These are phyloP conservation scores for Phanerochaete carnosa DNA, from an alignment of 768 basidiomycete species.

Conservation along the genomic window DNA sequence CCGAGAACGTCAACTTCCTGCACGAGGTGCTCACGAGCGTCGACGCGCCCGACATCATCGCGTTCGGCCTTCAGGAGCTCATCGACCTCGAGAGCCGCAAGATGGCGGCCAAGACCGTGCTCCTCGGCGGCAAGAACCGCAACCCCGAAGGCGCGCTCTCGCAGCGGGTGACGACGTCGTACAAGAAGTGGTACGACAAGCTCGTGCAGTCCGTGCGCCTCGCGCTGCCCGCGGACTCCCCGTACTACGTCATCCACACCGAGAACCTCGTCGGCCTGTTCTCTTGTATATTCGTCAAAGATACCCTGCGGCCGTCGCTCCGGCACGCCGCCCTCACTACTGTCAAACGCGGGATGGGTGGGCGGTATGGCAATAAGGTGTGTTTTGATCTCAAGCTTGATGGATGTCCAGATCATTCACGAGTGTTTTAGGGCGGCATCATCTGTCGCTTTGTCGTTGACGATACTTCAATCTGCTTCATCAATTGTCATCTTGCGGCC, in stretches of 20 bases:
- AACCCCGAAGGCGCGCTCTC: conserved; percentile 57
- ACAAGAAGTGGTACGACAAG: conserved; percentile 86
- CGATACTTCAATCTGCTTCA: conserved; percentile 89
- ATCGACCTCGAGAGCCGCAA: conserved; percentile 93
- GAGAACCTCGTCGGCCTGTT: conserved; percentile 92
- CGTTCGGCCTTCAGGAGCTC: conserved; percentile 94
- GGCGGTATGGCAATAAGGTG: conserved; percentile 95
- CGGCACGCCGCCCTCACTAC: conserved; percentile 73
- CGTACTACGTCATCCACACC: conserved; percentile 78
- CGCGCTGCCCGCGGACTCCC: conserved; percentile 67
- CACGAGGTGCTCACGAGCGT: conserved; percentile 69
- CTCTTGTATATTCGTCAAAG: conserved; percentile 72
- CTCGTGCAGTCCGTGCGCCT: conserved; percentile 68
- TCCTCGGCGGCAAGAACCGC: conserved; percentile 74
- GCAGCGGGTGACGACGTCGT: conserved; percentile 83
- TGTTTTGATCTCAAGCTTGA: conserved; percentile 12
- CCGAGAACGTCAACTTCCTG: conserved; percentile 79
- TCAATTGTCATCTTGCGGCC: conserved; percentile 97
- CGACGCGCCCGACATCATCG: conserved; percentile 81
- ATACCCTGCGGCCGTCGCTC: conserved; percentile 53
- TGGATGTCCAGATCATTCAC: neutral
- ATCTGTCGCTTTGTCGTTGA: conserved; percentile 87
- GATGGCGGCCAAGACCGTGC: conserved; percentile 88
- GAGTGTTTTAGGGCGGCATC: conserved; percentile 68
- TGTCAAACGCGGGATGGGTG: conserved; percentile 90